phyloP scores from a whole-genome alignment of 805 yeast species.

The Danielia oregonensis region DNA sequence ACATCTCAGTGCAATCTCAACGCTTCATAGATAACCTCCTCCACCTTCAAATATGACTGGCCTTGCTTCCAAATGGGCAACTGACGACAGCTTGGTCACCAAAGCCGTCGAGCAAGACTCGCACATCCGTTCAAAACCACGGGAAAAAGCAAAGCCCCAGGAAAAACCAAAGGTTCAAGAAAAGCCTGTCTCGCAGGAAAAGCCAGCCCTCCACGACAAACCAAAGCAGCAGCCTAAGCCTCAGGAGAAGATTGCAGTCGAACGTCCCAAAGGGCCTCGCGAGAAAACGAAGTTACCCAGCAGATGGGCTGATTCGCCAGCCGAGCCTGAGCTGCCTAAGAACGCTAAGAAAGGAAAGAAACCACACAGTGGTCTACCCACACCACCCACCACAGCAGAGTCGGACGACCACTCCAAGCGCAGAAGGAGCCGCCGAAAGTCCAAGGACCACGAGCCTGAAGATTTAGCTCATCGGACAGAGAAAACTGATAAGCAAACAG shows the following conservation, averaged over 20 bases:
- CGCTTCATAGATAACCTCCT: no score
- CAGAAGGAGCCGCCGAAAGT: neutral
- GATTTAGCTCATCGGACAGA: neutral
- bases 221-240: neutral
- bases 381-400: neutral
- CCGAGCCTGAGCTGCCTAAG: no score
- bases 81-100: slow-evolving; percentile 23
- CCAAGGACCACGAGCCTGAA: neutral
- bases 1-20: no score
- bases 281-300: neutral
- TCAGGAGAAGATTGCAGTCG: no score
- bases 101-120: slow-evolving; percentile 24
- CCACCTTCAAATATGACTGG: no score
- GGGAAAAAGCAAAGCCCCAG: neutral
- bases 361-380: neutral
- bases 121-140: neutral
- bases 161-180: no score
- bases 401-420: neutral
- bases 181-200: neutral
- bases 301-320: neutral
- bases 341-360: neutral
- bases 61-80: slow-evolving; percentile 35
- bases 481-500: neutral
- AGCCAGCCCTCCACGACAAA: no score
- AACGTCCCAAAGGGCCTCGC: no score